These are phyloP conservation scores for Podila minutissima DNA, from an alignment of 192 early-diverging fungal genomes.

Conservation along the genomic window DNA sequence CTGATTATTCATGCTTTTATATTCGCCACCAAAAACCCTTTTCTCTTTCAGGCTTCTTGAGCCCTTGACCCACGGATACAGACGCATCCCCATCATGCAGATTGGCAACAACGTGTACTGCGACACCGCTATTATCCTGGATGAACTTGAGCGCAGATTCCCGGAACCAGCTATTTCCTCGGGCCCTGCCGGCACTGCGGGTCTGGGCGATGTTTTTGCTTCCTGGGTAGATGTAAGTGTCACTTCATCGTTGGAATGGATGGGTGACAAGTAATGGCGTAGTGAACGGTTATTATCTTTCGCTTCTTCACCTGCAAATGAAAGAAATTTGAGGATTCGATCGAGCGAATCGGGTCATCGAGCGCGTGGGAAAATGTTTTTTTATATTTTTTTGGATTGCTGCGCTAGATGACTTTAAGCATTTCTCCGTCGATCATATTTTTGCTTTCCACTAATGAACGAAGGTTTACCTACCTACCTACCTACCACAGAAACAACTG, in stretches of 20 bases:
- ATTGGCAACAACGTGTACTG: conserved; percentile 57
- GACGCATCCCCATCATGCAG: conserved; percentile 59
- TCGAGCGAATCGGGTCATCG: conserved; percentile 29
- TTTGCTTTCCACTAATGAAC: not conserved
- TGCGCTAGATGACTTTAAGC: not conserved
- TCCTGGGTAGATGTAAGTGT: conserved; percentile 48
- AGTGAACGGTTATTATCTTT: too few species aligned
- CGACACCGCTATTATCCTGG: conserved; percentile 48
- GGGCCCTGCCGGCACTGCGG: not conserved
- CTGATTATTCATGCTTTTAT: too few species aligned
- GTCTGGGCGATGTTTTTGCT: conserved; percentile 13
- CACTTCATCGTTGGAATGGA: too few species aligned
- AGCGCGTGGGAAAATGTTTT: not conserved
- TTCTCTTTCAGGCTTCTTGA: conserved; percentile 24
- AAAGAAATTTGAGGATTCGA: not conserved
- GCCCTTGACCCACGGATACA: conserved; percentile 53
- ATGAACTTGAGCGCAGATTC: conserved; percentile 52
- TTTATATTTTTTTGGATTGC: not conserved
- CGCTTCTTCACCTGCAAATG: too few species aligned
- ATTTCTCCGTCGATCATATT: not conserved
- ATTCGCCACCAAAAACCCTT: too few species aligned
- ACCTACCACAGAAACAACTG: conserved; percentile 17
- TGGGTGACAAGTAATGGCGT: too few species aligned
- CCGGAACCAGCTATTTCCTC: not conserved
- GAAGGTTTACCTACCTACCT: too few species aligned